Percentiles rank a stretch among this genome's conserved stretches.
Conservation (phyloP, 2,329 filamentous ascomycete species). For the Penicillium sp. region DNA sequence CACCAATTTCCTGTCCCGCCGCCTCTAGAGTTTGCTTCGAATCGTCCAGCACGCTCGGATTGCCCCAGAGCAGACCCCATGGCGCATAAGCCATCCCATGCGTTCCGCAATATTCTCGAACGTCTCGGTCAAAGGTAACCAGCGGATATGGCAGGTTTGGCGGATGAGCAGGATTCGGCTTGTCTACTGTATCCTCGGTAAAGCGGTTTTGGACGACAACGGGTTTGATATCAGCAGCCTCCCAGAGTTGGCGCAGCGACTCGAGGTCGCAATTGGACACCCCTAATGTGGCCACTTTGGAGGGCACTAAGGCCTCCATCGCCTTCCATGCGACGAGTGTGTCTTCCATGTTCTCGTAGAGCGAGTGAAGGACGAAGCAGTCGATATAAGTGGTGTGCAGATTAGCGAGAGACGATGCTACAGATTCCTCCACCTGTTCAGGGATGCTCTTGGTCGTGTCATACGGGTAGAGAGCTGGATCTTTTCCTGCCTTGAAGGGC, state of each 20-base stretch:
- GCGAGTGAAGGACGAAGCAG: slow-evolving; percentile 5
- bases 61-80: slow-evolving; percentile 11
- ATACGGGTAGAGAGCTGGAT: not conserved
- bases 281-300: not conserved
- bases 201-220: slow-evolving; percentile 2
- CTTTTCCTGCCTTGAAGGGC: not conserved
- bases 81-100: slow-evolving; percentile 1
- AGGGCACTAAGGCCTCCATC: slow-evolving; percentile 2
- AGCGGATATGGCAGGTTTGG: not conserved
- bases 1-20: not conserved
- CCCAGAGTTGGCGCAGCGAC: not conserved
- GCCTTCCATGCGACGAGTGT: slow-evolving; percentile 2
- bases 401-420: slow-evolving; percentile 1
- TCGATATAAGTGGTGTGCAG: slow-evolving; percentile 4
- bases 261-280: slow-evolving; percentile 2
- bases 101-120: slow-evolving; percentile 1
- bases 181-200: not conserved
- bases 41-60: slow-evolving; percentile 4
- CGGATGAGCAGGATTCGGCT: not conserved
- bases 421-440: slow-evolving; percentile 2
- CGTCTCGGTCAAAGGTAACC: slow-evolving; percentile 6
- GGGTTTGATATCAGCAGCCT: not conserved
- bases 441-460: not conserved
- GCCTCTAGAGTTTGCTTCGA: not conserved
- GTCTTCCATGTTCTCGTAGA: not conserved